Base-by-base conservation (phyloP, 2,329 filamentous ascomycete species). In the Myriosclerotinia scirpicola region DNA sequence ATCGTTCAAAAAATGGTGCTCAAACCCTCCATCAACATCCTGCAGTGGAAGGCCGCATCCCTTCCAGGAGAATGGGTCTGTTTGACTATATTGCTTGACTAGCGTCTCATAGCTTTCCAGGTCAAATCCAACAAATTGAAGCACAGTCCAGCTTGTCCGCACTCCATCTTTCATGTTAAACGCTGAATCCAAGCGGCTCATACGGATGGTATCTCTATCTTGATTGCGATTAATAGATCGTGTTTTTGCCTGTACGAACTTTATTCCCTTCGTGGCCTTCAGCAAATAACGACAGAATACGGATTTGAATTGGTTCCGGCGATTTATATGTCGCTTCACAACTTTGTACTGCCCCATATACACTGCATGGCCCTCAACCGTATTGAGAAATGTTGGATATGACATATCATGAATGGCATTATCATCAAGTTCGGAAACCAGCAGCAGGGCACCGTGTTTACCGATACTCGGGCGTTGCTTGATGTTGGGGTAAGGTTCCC, bases 311-410 rank as follows among this genome's bases (percentile, higher is more conserved):
- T 11, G 20, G 20, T 15, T 26, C n/a, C n/a, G 48, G 12, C 34
- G 3, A 20, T 34, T 54, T 2, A 20, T 26, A 34, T 34, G 26
- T n/a, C 9, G 52, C 34, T 54, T 54, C 3, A 54, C 1, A 4
- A 54, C 15, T 20, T 26, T 54, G 26, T 54, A 34, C 17, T 54
- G 26, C 9, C 52, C 26, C 14, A 34, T 34, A 34, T 34, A 34
- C 11, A 34, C 52, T 14, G 52, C 52, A 54, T 54, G 52, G 26
- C 52, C 26, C 4, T 54, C 7, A 20, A 54, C 26, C 7, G 52
- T 54, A 26, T 54, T 54, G 52, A 54, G 26, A 20, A 54, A 34
- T 34, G 26, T 54, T 20, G 52, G 52, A 20, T 34, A 54, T 54
- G 34, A 7, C 15, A 20, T 17, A 9, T 54, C 14, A n/a, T 1